phyloP scores from a whole-genome alignment of 208 protist genomes.

The Leishmania braziliensis region DNA sequence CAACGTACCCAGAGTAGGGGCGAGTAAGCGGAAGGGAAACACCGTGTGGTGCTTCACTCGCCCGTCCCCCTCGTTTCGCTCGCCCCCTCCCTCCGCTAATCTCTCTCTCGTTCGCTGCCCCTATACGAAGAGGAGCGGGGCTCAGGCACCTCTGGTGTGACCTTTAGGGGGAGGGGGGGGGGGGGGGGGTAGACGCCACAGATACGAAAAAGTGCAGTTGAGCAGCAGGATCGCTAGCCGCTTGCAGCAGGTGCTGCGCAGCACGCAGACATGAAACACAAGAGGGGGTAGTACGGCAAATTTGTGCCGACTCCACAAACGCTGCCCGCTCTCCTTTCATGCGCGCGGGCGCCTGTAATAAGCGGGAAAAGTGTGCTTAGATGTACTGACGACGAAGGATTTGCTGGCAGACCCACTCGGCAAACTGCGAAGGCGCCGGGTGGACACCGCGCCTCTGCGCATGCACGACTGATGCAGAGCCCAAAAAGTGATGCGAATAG shows the following conservation, averaged over 20 bases:
- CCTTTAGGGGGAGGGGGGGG: neutral
- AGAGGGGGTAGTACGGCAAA: neutral
- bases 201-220: neutral
- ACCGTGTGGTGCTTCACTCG: neutral
- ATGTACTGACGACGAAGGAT: conserved; percentile 48
- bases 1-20: neutral
- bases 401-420: conserved; percentile 39
- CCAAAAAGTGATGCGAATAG: neutral
- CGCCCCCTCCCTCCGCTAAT: neutral
- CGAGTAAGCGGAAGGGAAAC: neutral
- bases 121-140: neutral
- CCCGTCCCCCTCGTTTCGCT: neutral
- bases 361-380: neutral
- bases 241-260: neutral
- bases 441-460: neutral
- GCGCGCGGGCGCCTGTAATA: neutral
- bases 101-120: neutral
- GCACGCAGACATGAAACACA: neutral
- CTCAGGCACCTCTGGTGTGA: too few species aligned
- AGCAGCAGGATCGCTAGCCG: neutral
- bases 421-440: neutral
- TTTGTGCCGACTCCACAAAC: neutral
- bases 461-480: neutral
- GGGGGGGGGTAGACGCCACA: neutral
- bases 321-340: neutral